These are phyloP conservation scores for Phytophthora chlamydospora DNA, from an alignment of 352 stramenopile species.

Conservation along the genomic window DNA sequence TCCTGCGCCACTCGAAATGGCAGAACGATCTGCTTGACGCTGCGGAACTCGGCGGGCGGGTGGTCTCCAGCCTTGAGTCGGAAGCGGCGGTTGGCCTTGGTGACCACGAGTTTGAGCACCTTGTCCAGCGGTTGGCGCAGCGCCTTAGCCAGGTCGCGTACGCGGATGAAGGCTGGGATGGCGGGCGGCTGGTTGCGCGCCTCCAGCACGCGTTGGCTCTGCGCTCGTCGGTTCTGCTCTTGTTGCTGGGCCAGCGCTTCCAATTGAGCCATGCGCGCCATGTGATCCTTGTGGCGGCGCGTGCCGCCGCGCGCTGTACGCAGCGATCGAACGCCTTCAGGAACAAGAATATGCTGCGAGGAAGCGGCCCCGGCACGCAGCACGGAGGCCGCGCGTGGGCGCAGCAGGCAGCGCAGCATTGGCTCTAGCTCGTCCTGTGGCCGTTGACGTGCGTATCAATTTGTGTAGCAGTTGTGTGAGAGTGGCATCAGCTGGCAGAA, in stretches of 20 bases:
- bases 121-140: slow-evolving; percentile 71
- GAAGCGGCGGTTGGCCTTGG: slow-evolving; percentile 61
- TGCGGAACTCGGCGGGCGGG: slow-evolving; percentile 68
- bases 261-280: slow-evolving; percentile 21
- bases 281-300: slow-evolving; percentile 32
- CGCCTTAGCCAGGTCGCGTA: slow-evolving; percentile 77
- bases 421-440: no score
- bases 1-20: slow-evolving; percentile 67
- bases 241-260: slow-evolving; percentile 15
- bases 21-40: slow-evolving; percentile 77
- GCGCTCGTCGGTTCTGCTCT: slow-evolving; percentile 14
- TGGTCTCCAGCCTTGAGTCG: slow-evolving; percentile 49
- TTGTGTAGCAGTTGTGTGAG: no score
- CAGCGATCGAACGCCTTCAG: slow-evolving; percentile 20
- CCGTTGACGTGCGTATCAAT: not conserved
- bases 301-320: slow-evolving; percentile 37
- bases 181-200: slow-evolving; percentile 24
- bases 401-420: slow-evolving; percentile 22
- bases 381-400: slow-evolving; percentile 8
- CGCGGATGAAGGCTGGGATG: slow-evolving; percentile 63
- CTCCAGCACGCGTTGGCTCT: slow-evolving; percentile 32
- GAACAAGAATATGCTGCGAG: not conserved
- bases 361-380: slow-evolving; percentile 10
- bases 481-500: no score
- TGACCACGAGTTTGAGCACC: slow-evolving; percentile 68